phyloP scores from a whole-genome alignment of 768 basidiomycete genomes.

The Tylopilus plumbeoviolaceoides region DNA sequence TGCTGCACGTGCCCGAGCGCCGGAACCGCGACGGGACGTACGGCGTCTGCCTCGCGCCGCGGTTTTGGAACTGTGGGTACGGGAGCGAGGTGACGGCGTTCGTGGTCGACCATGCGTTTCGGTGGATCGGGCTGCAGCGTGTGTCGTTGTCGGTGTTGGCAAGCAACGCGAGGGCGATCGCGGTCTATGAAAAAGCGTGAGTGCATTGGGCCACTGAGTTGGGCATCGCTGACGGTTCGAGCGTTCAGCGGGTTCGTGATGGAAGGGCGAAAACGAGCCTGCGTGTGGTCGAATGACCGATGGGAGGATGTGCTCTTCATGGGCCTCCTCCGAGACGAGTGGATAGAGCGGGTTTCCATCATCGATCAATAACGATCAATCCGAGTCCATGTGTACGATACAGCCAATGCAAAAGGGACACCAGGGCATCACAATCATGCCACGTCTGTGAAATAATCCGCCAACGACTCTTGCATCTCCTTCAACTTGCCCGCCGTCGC shows the following conservation, averaged over 20 bases:
- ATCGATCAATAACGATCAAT: constrained; percentile 14
- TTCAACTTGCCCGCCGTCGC: constrained; percentile 42
- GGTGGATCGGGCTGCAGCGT: constrained; percentile 37
- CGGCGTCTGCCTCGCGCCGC: constrained; percentile 27
- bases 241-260: constrained; percentile 36
- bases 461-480: constrained; percentile 44
- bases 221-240: neutral
- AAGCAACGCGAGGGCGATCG: constrained; percentile 36
- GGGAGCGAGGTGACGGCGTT: constrained; percentile 40
- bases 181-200: constrained; percentile 41
- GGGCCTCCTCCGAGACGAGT: constrained; percentile 40
- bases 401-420: neutral
- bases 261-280: constrained; percentile 36
- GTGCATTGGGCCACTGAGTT: constrained; percentile 5
- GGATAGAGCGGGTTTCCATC: constrained; percentile 25
- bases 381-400: constrained; percentile 4
- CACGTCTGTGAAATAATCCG: constrained; percentile 46
- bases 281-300: constrained; percentile 32
- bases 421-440: constrained; percentile 10
- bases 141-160: constrained; percentile 39
- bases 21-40: constrained; percentile 31
- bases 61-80: constrained; percentile 39
- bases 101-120: constrained; percentile 39
- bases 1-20: constrained; percentile 23
- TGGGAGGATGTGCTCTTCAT: constrained; percentile 39